Evolutionary conservation across 2,329 filamentous ascomycete genomes (phyloP), one percentile per base, ranked within the genome.

Genomic region (Phyllosticta ampelicida): DNA sequence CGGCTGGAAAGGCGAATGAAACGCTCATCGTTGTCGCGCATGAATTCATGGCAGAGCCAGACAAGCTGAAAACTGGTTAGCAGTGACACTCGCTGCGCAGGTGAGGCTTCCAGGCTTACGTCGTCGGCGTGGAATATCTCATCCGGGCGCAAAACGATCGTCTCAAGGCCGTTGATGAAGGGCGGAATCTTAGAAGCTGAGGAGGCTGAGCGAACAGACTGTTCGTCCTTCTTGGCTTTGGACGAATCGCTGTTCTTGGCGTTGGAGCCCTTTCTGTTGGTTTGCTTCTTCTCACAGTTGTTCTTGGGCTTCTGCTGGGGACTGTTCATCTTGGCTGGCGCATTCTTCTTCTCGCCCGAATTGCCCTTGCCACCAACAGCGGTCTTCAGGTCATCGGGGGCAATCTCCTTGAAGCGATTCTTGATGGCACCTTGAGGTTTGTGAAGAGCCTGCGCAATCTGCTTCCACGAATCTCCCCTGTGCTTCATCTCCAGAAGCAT

Each of bases 1-100:
- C 69, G 67, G 55, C 72, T 74, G 52, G 75, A 74, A 1, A 81
- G 68, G 5, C 74, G 66, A 13, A 75, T 61, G 78, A 78, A 81
- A 49, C 73, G 72, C 62, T 72, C 65, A 30, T 68, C 65, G 56
- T 73, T 66, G 62, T 78, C 78, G 51, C 71, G 67, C 55, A 70
- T 67, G 48, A 78, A 66, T 21, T 80, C 69, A 21, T 70, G 66
- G 36, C 18, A 82, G 44, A 28, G 20, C 44, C 26, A 29, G 26
- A 28, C 48, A 23, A 48, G 52, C 19, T 19, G 19, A 6, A 44
- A 61, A 51, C 77, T 66, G 28, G 65, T 60, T 3, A 63, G 62
- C 0, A 65, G 66, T 10, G 13, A 13, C 5, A 6, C 13, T 21
- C 5, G 18, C 26, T 20, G 11, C 48, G n/a, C 9, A 18, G 16